phyloP scores from a whole-genome alignment of 148 eudicot genomes.

The Heliosperma pusillum region DNA sequence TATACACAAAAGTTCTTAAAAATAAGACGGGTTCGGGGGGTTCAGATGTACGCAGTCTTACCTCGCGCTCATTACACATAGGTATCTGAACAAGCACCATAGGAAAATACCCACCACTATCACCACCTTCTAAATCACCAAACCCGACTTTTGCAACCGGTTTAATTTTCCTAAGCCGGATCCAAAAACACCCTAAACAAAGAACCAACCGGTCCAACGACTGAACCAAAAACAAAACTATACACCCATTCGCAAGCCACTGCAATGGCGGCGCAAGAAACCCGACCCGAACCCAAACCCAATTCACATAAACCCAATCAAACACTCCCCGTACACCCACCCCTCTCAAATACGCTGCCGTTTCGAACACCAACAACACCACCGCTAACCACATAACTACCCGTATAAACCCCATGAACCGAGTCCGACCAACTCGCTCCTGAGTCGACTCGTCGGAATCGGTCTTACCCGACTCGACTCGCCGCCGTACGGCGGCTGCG shows the following conservation, averaged over 20 bases:
- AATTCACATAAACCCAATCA: conserved; percentile 10
- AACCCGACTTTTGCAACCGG: conserved; percentile 17
- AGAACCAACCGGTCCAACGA: conserved; percentile 7
- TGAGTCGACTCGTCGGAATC: conserved; percentile 38
- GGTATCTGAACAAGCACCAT: conserved; percentile 99
- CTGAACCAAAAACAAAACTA: conserved; percentile 6
- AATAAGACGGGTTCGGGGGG: too few relatives aligned
- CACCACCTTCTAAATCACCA: conserved; percentile 69
- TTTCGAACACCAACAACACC: conserved; percentile 3
- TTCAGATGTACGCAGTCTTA: conserved; percentile 17
- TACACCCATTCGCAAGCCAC: conserved; percentile 14
- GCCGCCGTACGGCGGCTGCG: conserved; percentile 61
- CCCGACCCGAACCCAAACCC: background rate
- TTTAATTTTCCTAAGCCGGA: conserved; percentile 1
- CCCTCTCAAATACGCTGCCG: background rate
- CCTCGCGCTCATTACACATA: conserved; percentile 98
- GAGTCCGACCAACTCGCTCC: background rate
- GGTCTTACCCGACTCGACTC: conserved; percentile 58
- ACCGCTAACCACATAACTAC: background rate
- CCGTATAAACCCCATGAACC: conserved; percentile 44
- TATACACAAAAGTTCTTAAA: too few relatives aligned
- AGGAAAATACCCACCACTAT: conserved; percentile 62
- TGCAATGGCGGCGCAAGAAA: conserved; percentile 8
- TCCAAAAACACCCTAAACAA: conserved; percentile 15
- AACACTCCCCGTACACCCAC: background rate